Conservation (phyloP, 192 early-diverging fungal species). For the Coemansia sp. region DNA sequence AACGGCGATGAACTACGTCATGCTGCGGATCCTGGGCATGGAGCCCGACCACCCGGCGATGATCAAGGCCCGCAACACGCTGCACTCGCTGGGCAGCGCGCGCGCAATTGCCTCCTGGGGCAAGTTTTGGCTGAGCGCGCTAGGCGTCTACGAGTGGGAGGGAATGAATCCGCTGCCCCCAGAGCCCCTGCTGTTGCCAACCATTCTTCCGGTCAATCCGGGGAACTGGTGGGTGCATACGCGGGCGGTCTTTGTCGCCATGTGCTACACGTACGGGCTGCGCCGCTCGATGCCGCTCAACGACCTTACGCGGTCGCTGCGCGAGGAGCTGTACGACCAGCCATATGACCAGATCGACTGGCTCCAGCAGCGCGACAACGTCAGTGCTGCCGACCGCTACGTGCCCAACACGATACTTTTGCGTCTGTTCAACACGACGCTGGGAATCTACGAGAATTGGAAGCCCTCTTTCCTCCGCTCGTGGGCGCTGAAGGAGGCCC, state of each 20-base stretch:
- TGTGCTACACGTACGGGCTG: conserved; percentile 87
- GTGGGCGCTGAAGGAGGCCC: conserved; percentile 67
- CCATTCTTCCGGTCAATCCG: conserved; percentile 78
- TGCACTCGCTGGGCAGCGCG: conserved; percentile 86
- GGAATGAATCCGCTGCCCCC: conserved; percentile 95
- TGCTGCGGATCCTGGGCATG: conserved; percentile 83
- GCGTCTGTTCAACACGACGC: conserved; percentile 67
- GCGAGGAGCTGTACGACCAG: conserved; percentile 85
- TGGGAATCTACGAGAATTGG: conserved; percentile 75
- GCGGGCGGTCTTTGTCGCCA: conserved; percentile 89
- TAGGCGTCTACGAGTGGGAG: conserved; percentile 93
- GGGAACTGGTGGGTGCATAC: conserved; percentile 95
- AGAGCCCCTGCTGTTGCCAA: conserved; percentile 84
- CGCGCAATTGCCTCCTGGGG: conserved; percentile 89
- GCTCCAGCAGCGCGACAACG: conserved; percentile 75
- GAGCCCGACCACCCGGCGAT: conserved; percentile 82
- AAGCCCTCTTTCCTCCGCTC: conserved; percentile 55
- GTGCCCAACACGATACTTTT: conserved; percentile 77
- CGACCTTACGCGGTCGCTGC: conserved; percentile 70
- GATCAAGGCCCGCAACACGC: conserved; percentile 72
- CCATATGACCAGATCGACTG: conserved; percentile 86
- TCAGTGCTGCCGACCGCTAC: conserved; percentile 77
- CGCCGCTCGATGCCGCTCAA: conserved; percentile 59
- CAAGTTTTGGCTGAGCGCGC: conserved; percentile 93
- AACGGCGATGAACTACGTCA: conserved; percentile 91